A percentile compares a stretch with the other conserved stretches of the same genome.
These are phyloP conservation scores for Pseudogymnoascus sp. DNA, from an alignment of 2,329 filamentous ascomycete genomes.

Conservation along the genomic window DNA sequence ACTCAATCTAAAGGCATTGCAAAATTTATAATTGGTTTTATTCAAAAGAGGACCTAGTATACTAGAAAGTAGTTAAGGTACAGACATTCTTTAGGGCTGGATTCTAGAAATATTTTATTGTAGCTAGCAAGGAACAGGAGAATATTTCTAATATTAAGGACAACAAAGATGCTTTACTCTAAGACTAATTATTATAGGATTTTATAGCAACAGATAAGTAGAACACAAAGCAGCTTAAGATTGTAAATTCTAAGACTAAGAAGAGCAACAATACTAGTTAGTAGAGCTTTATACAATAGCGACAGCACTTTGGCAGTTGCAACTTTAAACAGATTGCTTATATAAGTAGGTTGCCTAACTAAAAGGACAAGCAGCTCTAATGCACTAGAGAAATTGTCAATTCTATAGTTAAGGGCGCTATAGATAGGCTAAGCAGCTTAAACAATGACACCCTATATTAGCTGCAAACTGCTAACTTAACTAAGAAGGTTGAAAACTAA, in stretches of 20 bases:
- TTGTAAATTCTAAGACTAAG: not conserved
- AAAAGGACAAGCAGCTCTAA: too few relatives aligned
- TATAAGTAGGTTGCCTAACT: too few relatives aligned
- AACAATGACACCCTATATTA: too few relatives aligned
- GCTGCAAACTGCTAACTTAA: too few relatives aligned
- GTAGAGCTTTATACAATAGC: not conserved
- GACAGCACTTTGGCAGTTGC: too few relatives aligned
- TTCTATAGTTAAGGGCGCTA: too few relatives aligned
- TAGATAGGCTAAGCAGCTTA: too few relatives aligned
- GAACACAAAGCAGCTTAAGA: not conserved
- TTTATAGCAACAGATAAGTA: not conserved
- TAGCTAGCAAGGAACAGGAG: not conserved
- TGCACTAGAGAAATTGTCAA: too few relatives aligned
- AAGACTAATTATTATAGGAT: not conserved
- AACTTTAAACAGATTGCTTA: too few relatives aligned
- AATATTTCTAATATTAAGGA: not conserved
- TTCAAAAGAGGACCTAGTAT: not conserved
- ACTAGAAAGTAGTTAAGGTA: not conserved
- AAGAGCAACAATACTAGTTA: not conserved
- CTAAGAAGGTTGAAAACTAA: too few relatives aligned
- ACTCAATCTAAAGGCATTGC: not conserved
- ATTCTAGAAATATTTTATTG: constrained; percentile 1
- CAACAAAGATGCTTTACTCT: not conserved
- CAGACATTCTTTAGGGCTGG: constrained; percentile 5
- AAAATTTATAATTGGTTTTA: not conserved